A percentile compares a stretch with the other conserved stretches of the same genome.
Evolutionary conservation across 1,284 basidiomycete species (phyloP).

Genomic region (Bondarzewia mesenterica): DNA sequence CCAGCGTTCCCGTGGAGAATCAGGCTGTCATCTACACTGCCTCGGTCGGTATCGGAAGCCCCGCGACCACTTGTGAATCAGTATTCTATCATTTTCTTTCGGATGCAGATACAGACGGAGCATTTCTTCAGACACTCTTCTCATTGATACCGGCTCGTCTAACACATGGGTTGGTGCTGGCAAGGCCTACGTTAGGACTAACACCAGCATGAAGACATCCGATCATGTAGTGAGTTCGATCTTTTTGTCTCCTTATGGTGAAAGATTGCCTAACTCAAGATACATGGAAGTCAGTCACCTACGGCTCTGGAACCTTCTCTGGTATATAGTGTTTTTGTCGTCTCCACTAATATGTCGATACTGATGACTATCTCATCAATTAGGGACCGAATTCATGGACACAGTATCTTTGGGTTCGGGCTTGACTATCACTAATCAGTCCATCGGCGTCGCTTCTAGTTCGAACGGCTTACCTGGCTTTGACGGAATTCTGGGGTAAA

Average conservation of each 20-base stretch:
- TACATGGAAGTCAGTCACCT: constrained; percentile 35
- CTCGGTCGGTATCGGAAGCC: constrained; percentile 25
- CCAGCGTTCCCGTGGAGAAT: constrained; percentile 33
- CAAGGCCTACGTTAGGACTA: constrained; percentile 37
- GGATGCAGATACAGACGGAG: too few relatives aligned
- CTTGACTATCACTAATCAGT: constrained; percentile 34
- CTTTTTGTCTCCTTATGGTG: not conserved
- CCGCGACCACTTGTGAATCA: constrained; percentile 24
- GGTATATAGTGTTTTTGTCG: constrained; percentile 19
- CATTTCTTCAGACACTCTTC: constrained; percentile 21
- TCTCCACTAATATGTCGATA: not conserved
- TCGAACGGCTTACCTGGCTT: constrained; percentile 31
- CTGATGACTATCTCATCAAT: not conserved
- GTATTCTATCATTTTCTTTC: too few relatives aligned
- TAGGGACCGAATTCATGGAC: constrained; percentile 38
- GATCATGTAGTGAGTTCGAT: constrained; percentile 30
- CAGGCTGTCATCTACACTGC: constrained; percentile 23
- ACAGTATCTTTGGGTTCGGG: constrained; percentile 23
- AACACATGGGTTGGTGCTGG: constrained; percentile 63
- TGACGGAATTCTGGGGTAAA: constrained; percentile 48
- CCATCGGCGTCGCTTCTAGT: constrained; percentile 46
- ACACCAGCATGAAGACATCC: constrained; percentile 30
- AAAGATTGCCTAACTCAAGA: constrained; percentile 1
- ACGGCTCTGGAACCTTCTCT: constrained; percentile 45
- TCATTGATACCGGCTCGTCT: constrained; percentile 29